Evolutionary conservation across 495 filamentous ascomycete genomes (phyloP), one percentile per base, ranked within the genome.

Genomic region (Astrothelium macrocarpum): DNA sequence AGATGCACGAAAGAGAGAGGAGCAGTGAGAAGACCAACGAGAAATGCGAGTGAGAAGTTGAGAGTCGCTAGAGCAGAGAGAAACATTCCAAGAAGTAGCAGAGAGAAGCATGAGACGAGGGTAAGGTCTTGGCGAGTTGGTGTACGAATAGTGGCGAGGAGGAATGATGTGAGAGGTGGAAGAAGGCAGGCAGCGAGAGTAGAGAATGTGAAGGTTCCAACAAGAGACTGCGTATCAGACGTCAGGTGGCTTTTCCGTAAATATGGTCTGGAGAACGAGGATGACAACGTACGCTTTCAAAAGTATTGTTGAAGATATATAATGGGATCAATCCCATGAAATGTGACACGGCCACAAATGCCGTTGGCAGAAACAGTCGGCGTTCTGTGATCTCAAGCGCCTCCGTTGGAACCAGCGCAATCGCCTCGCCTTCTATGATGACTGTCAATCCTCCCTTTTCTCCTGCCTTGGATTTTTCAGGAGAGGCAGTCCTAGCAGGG

Each of bases 61-160:
- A 98, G 85, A 1, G 95, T 98, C 18, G 93, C 91, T 36, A 98
- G 87, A 2, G 93, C 86, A 59, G 90, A 90, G 66, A 98, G 87
- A 74, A 88, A 90, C 75, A 95, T 87, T 67, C 95, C 95, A 0
- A 97, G 83, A 0, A 94, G 81, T 2, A 98, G 84, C 28, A 97
- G 85, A 14, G 94, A 95, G 81, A 98, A 90, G 61, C 88, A 93
- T 70, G 91, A 89, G 62, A 77, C 70, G 16, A 77, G 71, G 7
- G 80, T 75, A 53, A 92, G 83, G 59, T 80, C 72, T 84, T 89
- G 67, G 39, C 39, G 29, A 5, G 61, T 59, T 34, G 62, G 49
- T 9, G n/a, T 56, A 29, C 49, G 49, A 25, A 56, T 9, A 56
- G 49, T 56, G 49, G 25, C 20, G 49, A 26, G 29, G 25, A 56